Percentiles rank a stretch among this genome's conserved stretches.
phyloP scores from a whole-genome alignment of 1,139 yeast genomes.

The Yamadazyma songkhlaensis region DNA sequence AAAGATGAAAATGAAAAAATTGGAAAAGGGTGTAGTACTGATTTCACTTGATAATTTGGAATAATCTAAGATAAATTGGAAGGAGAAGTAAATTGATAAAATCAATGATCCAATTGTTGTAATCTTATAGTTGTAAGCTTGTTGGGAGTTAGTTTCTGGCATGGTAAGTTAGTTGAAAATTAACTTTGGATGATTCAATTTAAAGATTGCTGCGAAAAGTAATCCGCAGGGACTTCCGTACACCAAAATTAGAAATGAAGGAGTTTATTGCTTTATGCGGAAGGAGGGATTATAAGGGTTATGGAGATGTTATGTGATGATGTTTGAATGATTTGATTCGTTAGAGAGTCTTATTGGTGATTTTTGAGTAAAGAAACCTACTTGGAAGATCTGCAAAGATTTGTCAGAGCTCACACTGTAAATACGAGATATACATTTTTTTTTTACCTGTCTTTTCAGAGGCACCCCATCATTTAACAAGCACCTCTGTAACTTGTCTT shows the following conservation, averaged over 20 bases:
- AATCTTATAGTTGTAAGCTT: conserved; percentile 32
- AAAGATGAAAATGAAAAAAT: conserved; percentile 49
- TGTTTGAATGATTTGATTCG: too few species aligned
- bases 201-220: not conserved
- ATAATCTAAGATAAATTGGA: conserved; percentile 51
- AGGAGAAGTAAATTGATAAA: conserved; percentile 53
- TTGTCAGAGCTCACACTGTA: too few species aligned
- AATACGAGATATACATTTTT: too few species aligned
- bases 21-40: conserved; percentile 66
- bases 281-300: too few species aligned
- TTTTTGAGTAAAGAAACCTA: too few species aligned
- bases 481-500: conserved; percentile 52
- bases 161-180: not conserved
- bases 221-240: not conserved
- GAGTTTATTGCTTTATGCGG: too few species aligned
- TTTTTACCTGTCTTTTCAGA: too few species aligned
- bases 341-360: too few species aligned
- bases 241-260: not conserved
- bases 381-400: too few species aligned
- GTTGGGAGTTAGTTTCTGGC: conserved; percentile 7
- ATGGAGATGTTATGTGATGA: too few species aligned
- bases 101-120: conserved; percentile 48
- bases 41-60: conserved; percentile 42
- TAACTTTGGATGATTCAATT: not conserved
- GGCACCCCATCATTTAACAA: too few species aligned